These are phyloP conservation scores for Penicillium sp. DNA, from an alignment of 2,329 filamentous ascomycete species.

Conservation along the genomic window DNA sequence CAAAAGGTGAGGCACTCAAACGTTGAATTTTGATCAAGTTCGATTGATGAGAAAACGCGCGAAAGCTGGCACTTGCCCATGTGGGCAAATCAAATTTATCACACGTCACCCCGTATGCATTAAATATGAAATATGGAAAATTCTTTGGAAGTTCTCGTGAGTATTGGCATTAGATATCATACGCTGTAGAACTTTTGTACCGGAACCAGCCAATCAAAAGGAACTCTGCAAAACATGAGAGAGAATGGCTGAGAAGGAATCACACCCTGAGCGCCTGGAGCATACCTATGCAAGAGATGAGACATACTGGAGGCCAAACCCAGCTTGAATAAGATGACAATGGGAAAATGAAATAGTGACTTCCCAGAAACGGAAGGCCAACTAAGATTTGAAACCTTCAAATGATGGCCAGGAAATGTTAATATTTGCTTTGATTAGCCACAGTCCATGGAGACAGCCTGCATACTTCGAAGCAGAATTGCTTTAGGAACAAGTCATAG, in stretches of 20 bases:
- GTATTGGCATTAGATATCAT: conserved; percentile 13
- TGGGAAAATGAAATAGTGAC: background rate
- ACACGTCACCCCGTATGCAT: too few species aligned
- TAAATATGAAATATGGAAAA: background rate
- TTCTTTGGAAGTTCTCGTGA: background rate
- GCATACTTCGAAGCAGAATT: background rate
- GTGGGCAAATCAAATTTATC: too few species aligned
- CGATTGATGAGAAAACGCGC: too few species aligned
- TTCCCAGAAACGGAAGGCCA: background rate
- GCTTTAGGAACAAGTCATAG: background rate
- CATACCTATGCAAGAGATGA: conserved; percentile 18
- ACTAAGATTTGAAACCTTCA: background rate
- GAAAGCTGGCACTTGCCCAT: too few species aligned
- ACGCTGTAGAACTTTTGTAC: conserved; percentile 19
- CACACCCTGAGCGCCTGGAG: conserved; percentile 21
- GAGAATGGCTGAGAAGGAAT: conserved; percentile 8
- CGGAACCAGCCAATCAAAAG: conserved; percentile 13
- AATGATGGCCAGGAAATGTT: background rate
- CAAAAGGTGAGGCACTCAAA: too few species aligned
- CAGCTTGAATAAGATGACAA: background rate
- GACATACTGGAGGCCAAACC: background rate
- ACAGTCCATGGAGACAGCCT: background rate
- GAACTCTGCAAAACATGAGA: conserved; percentile 9
- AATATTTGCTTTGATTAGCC: background rate
- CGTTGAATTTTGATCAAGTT: too few species aligned